Evolutionary conservation across 192 early-diverging fungal species (phyloP).

Genomic region (Gamsiella multidivaricata): DNA sequence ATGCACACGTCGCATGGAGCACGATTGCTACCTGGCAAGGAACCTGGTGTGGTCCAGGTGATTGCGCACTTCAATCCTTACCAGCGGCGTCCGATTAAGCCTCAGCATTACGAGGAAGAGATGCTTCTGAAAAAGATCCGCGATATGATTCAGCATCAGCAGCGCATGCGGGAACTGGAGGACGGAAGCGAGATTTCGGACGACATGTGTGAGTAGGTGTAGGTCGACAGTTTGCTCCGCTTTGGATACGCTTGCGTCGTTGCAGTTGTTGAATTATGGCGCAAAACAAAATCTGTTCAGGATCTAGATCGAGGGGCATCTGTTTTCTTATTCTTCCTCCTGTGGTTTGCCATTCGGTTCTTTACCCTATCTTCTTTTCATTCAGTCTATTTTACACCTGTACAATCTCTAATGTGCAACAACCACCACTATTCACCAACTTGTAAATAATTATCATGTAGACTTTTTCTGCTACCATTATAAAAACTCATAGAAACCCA

Average conservation of each 20-base stretch:
- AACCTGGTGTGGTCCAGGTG: constrained; percentile 39
- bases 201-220: constrained; percentile 38
- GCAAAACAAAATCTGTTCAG: too few species aligned
- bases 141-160: constrained; percentile 46
- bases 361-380: too few species aligned
- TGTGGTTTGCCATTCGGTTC: too few species aligned
- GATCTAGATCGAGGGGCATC: too few species aligned
- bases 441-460: too few species aligned
- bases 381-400: too few species aligned
- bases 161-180: constrained; percentile 33
- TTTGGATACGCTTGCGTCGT: not conserved
- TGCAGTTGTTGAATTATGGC: too few species aligned
- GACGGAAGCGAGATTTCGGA: constrained; percentile 48
- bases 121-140: constrained; percentile 35
- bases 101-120: constrained; percentile 48
- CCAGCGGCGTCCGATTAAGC: constrained; percentile 48
- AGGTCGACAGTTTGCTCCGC: not conserved
- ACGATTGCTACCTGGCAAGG: constrained; percentile 16
- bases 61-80: constrained; percentile 49
- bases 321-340: too few species aligned
- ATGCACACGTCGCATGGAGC: not conserved
- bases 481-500: too few species aligned
- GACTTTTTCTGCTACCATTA: too few species aligned
- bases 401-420: too few species aligned
- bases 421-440: too few species aligned